Base-by-base conservation (phyloP, 192 early-diverging fungal genomes). In the Backusella sp. region DNA sequence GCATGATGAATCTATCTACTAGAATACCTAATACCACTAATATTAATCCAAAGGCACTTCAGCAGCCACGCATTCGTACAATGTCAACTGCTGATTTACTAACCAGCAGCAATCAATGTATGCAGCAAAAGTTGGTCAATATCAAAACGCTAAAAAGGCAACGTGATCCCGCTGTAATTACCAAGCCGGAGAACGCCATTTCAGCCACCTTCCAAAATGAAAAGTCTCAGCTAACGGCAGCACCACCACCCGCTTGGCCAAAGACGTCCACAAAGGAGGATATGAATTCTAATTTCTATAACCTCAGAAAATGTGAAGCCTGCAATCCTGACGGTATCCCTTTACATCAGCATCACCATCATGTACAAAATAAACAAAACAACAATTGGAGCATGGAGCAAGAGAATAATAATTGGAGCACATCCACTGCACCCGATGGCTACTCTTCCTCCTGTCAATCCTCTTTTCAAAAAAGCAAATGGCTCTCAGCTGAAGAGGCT, bases 321-420 rank as follows among this genome's bases (percentile, higher is more conserved):
- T 62, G 56, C 56, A 62, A 62, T 62, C 56, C 56, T 62, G 56
- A 62, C 11, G 23, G 56, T 23, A 62, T 62, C 56, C 56, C 56
- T 62, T 62, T 28, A 62, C 56, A 62, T 62, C 56, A 49, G 42
- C 53, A 56, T 28, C 56, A 62, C 26, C 56, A 62, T 28, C 56
- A 62, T 62, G 26, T 62, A 62, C 56, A 62, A 26, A 28, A 62
- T 62, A 62, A 62, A 62, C 56, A 62, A 62, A 62, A 62, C 56
- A 62, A 26, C 26, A 62, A 62, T 28, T 62, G 56, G 56, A 56
- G n/a, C 21, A 56, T 21, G 53, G 23, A 62, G 11, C 23, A 62
- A 26, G 56, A 26, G 23, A 62, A 23, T 62, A 62, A 62, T 4
- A 28, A 62, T 28, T 62, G 56, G 56, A 62, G 56, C 7, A 62